Evolutionary conservation across 495 filamentous ascomycete species (phyloP).

Genomic region (Penicillium macrosclerotiorum): DNA sequence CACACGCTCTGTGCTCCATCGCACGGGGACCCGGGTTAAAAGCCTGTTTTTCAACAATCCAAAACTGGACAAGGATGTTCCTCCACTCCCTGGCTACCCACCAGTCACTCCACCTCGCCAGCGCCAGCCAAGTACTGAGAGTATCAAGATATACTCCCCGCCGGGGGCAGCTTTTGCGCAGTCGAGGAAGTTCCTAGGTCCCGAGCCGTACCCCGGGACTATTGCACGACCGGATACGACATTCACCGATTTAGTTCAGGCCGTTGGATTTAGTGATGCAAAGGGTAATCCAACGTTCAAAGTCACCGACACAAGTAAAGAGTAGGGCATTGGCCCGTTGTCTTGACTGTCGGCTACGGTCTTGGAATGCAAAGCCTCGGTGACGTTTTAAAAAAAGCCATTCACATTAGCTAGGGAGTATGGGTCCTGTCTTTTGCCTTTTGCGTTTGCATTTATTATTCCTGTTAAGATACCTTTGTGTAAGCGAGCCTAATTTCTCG

Average conservation of each 20-base stretch:
- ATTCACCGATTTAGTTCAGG: conserved; percentile 64
- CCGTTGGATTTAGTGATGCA: conserved; percentile 45
- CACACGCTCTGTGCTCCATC: conserved; percentile 35
- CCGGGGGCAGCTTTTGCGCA: conserved; percentile 42
- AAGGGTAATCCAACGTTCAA: conserved; percentile 38
- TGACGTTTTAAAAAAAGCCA: too few species aligned
- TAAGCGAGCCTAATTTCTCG: too few species aligned
- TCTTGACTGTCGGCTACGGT: too few species aligned
- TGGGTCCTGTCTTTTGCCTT: too few species aligned
- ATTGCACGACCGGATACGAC: conserved; percentile 52
- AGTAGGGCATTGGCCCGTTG: too few species aligned
- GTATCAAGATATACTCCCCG: conserved; percentile 71
- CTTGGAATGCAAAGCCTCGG: too few species aligned
- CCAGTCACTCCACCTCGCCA: conserved; percentile 36
- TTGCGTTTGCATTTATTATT: too few species aligned
- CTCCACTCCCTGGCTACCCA: conserved; percentile 16
- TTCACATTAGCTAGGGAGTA: too few species aligned
- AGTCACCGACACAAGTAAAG: conserved; percentile 8
- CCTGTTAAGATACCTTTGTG: too few species aligned
- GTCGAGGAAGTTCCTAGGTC: conserved; percentile 28
- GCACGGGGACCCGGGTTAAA: conserved; percentile 37
- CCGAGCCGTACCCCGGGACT: conserved; percentile 27
- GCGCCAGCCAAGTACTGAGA: conserved; percentile 59
- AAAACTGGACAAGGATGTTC: conserved; percentile 17
- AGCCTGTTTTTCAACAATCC: conserved; percentile 31